Percentiles rank a stretch among this genome's conserved stretches.
These are phyloP conservation scores for Debaryomyces singareniensis DNA, from an alignment of 1,139 yeast genomes.

Conservation along the genomic window DNA sequence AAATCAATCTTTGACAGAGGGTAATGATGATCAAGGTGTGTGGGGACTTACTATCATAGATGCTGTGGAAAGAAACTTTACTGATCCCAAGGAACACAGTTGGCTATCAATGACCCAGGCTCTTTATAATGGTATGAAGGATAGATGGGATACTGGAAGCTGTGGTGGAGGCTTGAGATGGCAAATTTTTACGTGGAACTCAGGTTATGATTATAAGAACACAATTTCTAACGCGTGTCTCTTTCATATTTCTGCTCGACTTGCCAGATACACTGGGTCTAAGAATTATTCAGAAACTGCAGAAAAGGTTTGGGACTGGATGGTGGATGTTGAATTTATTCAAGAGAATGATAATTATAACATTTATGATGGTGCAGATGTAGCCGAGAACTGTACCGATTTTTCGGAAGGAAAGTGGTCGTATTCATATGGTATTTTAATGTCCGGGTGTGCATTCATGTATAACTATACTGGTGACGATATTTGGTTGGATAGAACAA, in stretches of 20 bases:
- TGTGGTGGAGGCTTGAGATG: slow-evolving; percentile 81
- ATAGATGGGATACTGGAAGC: slow-evolving; percentile 60
- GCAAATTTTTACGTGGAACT: slow-evolving; percentile 76
- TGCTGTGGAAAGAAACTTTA: slow-evolving; percentile 57
- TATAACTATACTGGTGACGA: slow-evolving; percentile 57
- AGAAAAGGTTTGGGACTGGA: slow-evolving; percentile 67
- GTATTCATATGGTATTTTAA: slow-evolving; percentile 69
- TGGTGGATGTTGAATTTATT: slow-evolving; percentile 45
- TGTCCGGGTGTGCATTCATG: slow-evolving; percentile 68
- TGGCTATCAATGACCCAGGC: slow-evolving; percentile 75
- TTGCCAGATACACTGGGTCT: slow-evolving; percentile 66
- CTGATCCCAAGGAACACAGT: slow-evolving; percentile 44
- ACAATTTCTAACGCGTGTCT: slow-evolving; percentile 73
- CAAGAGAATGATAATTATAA: slow-evolving; percentile 25
- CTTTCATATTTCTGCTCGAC: slow-evolving; percentile 71
- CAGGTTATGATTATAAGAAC: slow-evolving; percentile 76
- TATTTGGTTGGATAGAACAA: slow-evolving; percentile 52
- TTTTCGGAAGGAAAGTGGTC: slow-evolving; percentile 60
- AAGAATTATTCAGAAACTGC: slow-evolving; percentile 60
- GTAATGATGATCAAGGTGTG: slow-evolving; percentile 69
- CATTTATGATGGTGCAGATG: slow-evolving; percentile 67
- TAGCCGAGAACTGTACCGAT: slow-evolving; percentile 49
- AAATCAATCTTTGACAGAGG: slow-evolving; percentile 58
- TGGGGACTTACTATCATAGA: slow-evolving; percentile 60
- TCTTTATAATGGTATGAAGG: slow-evolving; percentile 67